Base-by-base conservation (phyloP, 2,329 filamentous ascomycete genomes). In the Fusarium multiceps region DNA sequence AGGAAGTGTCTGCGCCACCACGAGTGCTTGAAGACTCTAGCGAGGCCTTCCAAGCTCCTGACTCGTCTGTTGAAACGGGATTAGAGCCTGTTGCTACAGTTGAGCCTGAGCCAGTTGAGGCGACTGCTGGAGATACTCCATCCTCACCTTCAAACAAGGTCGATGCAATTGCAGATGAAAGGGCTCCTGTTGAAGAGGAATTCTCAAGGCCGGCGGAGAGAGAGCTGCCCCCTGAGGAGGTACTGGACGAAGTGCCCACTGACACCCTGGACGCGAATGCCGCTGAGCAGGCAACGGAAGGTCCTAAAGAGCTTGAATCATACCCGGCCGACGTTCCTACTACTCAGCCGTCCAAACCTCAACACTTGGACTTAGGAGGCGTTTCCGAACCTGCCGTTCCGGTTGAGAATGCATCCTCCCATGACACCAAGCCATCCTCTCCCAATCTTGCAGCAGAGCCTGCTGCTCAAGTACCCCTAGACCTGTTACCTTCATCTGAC, bases 101-200 rank as follows among this genome's bases (percentile, higher is more conserved):
- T n/a, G 55, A 66, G 45, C 37, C 47, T 25, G 56, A 65, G 11
- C 8, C 18, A n/a, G 8, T 40, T n/a, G 54, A 62, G 40, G 45
- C 66, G 20, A 37, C 49, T 25, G 28, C 34, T 14, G 59, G 66
- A 34, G 54, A 67, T 9, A 41, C 30, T 12, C 32, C 42, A 7
- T 28, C 45, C 50, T 42, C 54, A 27, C 48, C 59, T 41, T 68
- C 60, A 55, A 72, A 75, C 30, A 59, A 71, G 27, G 25, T 60
- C 41, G 57, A 62, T 58, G 47, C 27, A 21, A 68, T 51, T 25
- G 34, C n/a, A n/a, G 56, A 55, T 46, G 34, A 34, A 27, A 63
- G 57, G 43, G 9, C 41, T n/a, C 20, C 30, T 21, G 41, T 53
- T 41, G 50, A 68, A 46, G 32, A 37, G n/a, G 28, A 55, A 28